Conservation (phyloP, 306 rosid genomes). For the Purshia tridentata region DNA sequence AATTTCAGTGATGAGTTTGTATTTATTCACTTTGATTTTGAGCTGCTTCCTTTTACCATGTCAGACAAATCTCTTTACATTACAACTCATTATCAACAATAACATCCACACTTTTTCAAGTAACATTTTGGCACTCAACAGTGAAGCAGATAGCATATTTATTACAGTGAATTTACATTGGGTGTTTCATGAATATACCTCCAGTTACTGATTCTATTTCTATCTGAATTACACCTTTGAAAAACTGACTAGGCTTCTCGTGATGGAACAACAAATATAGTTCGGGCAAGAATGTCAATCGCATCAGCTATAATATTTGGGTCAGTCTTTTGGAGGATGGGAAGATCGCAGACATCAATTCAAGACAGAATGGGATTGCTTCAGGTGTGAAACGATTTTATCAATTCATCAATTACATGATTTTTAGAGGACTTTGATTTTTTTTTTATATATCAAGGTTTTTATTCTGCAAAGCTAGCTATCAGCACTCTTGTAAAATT, state of each 20-base stretch:
- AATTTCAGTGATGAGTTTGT: not conserved
- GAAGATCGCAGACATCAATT: slow-evolving; percentile 92
- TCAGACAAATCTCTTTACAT: slow-evolving; percentile 9
- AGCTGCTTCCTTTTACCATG: not conserved
- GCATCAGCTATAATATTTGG: slow-evolving; percentile 91
- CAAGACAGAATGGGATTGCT: slow-evolving; percentile 99
- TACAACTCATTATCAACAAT: slow-evolving; percentile 4
- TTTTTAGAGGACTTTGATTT: not conserved
- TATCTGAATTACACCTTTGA: slow-evolving; percentile 27
- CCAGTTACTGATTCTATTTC: slow-evolving; percentile 29
- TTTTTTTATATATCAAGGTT: not conserved
- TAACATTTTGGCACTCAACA: slow-evolving; percentile 7
- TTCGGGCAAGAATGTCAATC: slow-evolving; percentile 88
- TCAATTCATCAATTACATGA: not conserved
- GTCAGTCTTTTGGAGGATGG: slow-evolving; percentile 94
- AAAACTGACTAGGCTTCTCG: slow-evolving; percentile 70
- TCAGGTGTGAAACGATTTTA: slow-evolving; percentile 61
- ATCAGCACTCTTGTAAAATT: not conserved
- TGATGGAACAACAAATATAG: slow-evolving; percentile 86
- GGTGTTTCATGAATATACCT: slow-evolving; percentile 23
- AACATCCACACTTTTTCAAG: not conserved
- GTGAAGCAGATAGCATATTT: slow-evolving; percentile 11
- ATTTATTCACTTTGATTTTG: not conserved
- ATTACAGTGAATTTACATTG: slow-evolving; percentile 10
- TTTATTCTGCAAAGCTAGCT: not conserved